Base-by-base conservation (phyloP, 2,329 filamentous ascomycete genomes). In the Fusarium keratoplasticum region DNA sequence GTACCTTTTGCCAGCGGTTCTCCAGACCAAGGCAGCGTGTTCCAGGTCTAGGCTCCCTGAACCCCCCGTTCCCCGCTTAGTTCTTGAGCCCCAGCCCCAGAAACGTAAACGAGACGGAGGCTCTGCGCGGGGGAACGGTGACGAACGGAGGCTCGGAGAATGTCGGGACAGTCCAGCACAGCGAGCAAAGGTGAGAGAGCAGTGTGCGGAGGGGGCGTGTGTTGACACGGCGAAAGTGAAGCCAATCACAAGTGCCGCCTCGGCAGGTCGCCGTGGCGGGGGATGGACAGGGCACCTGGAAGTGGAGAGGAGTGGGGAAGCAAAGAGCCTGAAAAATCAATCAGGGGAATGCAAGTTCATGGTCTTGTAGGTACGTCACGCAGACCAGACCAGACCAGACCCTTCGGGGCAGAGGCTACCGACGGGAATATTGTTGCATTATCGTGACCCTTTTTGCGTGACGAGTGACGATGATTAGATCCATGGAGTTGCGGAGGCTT, bases 61-160 rank as follows among this genome's bases (percentile, higher is more conserved):
- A 25, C 42, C 66, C 62, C 71, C 68, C 52, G 68, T 62, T 69
- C 71, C 71, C 72, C 72, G 71, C 69, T 55, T 57, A 55, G 72
- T 72, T 70, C 66, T 67, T 72, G 52, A 54, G 40, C 74, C 75
- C 64, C 73, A 76, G 74, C 61, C 62, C 64, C 65, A 69, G 67
- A 67, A 77, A 78, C 76, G 76, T 76, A 76, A 76, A 70, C 54
- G 47, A 70, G 69, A 78, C 76, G 74, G 76, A 77, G 74, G 65
- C 69, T 76, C 71, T 75, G 58, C 58, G 66, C 63, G 60, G 66
- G 61, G 66, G 69, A 75, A 75, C 72, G 69, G 72, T 73, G 61
- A 70, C 47, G 70, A 71, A 77, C 70, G 73, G 75, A 63, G 50
- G 18, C 11, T 73, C 76, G 76, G 76, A 64, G 64, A 61, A 78